phyloP scores from a whole-genome alignment of 306 rosid species.

The Hippophae tibetana region DNA sequence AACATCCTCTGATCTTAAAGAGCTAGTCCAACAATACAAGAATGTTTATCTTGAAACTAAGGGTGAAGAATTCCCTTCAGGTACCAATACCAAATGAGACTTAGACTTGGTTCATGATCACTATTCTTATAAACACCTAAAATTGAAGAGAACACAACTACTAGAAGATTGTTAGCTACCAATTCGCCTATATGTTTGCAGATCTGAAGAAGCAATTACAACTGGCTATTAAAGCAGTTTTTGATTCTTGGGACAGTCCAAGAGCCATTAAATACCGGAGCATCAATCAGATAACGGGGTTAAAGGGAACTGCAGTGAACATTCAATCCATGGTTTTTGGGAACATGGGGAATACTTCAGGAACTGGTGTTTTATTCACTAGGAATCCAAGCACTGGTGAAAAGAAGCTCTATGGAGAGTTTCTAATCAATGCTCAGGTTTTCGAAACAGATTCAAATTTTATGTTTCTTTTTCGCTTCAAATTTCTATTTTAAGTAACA shows the following conservation, averaged over 20 bases:
- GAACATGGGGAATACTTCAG: slow-evolving; percentile 92
- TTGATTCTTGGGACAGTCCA: slow-evolving; percentile 95
- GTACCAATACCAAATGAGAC: slow-evolving; percentile 23
- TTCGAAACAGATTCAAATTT: slow-evolving; percentile 15
- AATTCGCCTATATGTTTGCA: slow-evolving; percentile 24
- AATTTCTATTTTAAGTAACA: background rate
- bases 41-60: slow-evolving; percentile 55
- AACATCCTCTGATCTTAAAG: slow-evolving; percentile 67
- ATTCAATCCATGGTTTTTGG: slow-evolving; percentile 95
- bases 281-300: slow-evolving; percentile 81
- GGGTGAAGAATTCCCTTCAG: slow-evolving; percentile 80
- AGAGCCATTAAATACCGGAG: slow-evolving; percentile 82
- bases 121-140: background rate
- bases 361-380: slow-evolving; percentile 94
- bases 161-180: background rate
- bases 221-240: slow-evolving; percentile 80
- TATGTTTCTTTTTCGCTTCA: slow-evolving; percentile 13
- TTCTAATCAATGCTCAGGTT: slow-evolving; percentile 95
- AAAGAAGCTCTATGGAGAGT: slow-evolving; percentile 89
- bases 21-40: slow-evolving; percentile 77
- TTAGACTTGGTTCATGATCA: no score
- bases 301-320: slow-evolving; percentile 92
- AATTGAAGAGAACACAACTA: background rate
- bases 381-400: slow-evolving; percentile 98
- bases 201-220: slow-evolving; percentile 86